Percentiles rank a stretch among this genome's conserved stretches.
Conservation (phyloP, 108 stramenopile genomes). For the Mediolabrus comicus region DNA sequence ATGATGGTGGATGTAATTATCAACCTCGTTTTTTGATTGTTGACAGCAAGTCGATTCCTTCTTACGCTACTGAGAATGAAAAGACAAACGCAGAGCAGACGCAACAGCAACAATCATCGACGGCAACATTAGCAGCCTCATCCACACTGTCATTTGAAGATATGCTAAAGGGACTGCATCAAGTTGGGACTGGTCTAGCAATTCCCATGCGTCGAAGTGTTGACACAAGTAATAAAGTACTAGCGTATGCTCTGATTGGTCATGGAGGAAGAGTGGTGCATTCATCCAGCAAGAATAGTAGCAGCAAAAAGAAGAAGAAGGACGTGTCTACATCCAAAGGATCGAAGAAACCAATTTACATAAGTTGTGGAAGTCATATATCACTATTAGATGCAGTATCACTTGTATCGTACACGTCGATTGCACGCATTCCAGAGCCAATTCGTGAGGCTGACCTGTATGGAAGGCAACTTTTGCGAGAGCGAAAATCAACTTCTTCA, state of each 20-base stretch:
- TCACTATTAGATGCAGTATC: slow-evolving; percentile 49
- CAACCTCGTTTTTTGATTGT: not conserved
- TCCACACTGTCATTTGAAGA: no score
- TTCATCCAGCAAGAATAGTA: not conserved
- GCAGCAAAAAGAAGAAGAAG: not conserved
- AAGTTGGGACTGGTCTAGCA: slow-evolving; percentile 35
- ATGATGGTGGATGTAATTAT: not conserved
- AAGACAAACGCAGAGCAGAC: not conserved
- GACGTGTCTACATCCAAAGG: slow-evolving; percentile 1
- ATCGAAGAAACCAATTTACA: slow-evolving; percentile 62
- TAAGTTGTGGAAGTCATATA: slow-evolving; percentile 63
- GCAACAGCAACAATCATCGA: no score
- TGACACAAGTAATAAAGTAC: slow-evolving; percentile 4
- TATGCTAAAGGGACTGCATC: slow-evolving; percentile 27
- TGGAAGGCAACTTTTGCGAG: slow-evolving; percentile 59
- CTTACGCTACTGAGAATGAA: no score
- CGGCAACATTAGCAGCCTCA: no score
- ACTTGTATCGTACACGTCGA: slow-evolving; percentile 34
- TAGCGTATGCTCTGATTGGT: slow-evolving; percentile 60
- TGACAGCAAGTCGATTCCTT: not conserved
- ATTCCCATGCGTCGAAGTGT: slow-evolving; percentile 35
- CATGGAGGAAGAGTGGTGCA: slow-evolving; percentile 62
- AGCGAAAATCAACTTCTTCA: no score
- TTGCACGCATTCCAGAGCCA: slow-evolving; percentile 71
- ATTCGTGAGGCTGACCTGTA: slow-evolving; percentile 65